phyloP scores from a whole-genome alignment of 768 basidiomycete species.

The Butyriboletus loyo region DNA sequence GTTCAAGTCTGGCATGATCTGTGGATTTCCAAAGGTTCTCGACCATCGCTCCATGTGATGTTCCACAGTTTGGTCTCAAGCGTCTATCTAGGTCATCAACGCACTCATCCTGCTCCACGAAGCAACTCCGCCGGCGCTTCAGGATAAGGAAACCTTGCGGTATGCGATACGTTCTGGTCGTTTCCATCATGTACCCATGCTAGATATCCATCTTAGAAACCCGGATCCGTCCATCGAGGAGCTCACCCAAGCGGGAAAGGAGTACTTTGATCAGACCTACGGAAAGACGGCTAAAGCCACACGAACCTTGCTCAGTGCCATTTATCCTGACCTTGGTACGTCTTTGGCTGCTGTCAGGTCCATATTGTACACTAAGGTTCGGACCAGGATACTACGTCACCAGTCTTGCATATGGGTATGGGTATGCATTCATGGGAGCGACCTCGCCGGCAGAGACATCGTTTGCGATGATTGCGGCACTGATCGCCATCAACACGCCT shows the following conservation, averaged over 20 bases:
- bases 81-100: conserved; percentile 44
- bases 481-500: conserved; percentile 60
- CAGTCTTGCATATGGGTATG: conserved; percentile 54
- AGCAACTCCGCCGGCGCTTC: conserved; percentile 50
- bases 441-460: conserved; percentile 54
- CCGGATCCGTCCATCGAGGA: conserved; percentile 41
- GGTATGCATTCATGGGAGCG: conserved; percentile 48
- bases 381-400: conserved; percentile 51
- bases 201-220: conserved; percentile 33
- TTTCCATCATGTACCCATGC: background rate
- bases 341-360: background rate
- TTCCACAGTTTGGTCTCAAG: background rate
- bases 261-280: conserved; percentile 49
- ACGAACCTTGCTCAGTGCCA: conserved; percentile 43
- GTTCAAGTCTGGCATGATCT: conserved; percentile 57
- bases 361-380: background rate
- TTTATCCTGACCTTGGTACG: conserved; percentile 66
- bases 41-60: background rate
- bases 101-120: conserved; percentile 49
- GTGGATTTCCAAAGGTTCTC: conserved; percentile 56
- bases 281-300: conserved; percentile 52
- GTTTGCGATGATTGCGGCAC: conserved; percentile 56
- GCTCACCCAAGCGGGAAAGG: conserved; percentile 40
- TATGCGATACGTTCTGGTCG: conserved; percentile 19
- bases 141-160: conserved; percentile 48